Evolutionary conservation across 306 rosid genomes (phyloP).

Genomic region (Alnus glutinosa): DNA sequence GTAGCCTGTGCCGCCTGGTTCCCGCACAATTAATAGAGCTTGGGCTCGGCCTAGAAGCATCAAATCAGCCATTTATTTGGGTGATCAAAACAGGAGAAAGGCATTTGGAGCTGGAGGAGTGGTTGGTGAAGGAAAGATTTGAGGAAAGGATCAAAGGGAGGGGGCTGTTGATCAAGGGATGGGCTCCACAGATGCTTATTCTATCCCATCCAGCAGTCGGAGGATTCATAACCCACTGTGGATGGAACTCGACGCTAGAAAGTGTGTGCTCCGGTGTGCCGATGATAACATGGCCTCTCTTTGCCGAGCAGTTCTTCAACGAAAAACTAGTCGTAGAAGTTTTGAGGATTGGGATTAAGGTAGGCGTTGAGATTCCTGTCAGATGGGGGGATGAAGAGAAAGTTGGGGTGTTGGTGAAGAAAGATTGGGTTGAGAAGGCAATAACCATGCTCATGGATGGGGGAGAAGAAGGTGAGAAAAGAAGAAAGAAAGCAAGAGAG

Average conservation of each 20-base stretch:
- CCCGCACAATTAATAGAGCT: conserved; percentile 61
- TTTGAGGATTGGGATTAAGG: conserved; percentile 55
- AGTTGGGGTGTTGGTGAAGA: conserved; percentile 57
- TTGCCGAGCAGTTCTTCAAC: conserved; percentile 73
- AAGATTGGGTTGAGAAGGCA: conserved; percentile 41
- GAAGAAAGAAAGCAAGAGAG: conserved; percentile 50
- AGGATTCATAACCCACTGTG: conserved; percentile 76
- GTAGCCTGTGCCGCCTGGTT: conserved; percentile 70
- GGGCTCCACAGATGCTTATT: conserved; percentile 77
- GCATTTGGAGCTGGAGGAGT: conserved; percentile 48
- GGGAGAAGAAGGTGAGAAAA: conserved; percentile 48
- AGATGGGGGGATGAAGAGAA: conserved; percentile 79
- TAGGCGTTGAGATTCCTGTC: conserved; percentile 63
- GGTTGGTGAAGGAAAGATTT: conserved; percentile 54
- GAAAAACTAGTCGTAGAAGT: conserved; percentile 60
- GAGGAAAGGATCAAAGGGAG: conserved; percentile 62
- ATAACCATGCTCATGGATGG: conserved; percentile 51
- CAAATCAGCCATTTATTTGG: conserved; percentile 72
- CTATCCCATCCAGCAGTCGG: conserved; percentile 57
- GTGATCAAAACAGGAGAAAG: conserved; percentile 52
- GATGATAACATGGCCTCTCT: conserved; percentile 77
- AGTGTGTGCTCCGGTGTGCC: conserved; percentile 58
- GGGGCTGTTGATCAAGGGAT: conserved; percentile 68
- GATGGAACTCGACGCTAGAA: conserved; percentile 78
- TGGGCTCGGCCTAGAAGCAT: conserved; percentile 66